Evolutionary conservation across 495 filamentous ascomycete genomes (phyloP), one percentile per base, ranked within the genome.

Genomic region (Pyrenula massariospora): DNA sequence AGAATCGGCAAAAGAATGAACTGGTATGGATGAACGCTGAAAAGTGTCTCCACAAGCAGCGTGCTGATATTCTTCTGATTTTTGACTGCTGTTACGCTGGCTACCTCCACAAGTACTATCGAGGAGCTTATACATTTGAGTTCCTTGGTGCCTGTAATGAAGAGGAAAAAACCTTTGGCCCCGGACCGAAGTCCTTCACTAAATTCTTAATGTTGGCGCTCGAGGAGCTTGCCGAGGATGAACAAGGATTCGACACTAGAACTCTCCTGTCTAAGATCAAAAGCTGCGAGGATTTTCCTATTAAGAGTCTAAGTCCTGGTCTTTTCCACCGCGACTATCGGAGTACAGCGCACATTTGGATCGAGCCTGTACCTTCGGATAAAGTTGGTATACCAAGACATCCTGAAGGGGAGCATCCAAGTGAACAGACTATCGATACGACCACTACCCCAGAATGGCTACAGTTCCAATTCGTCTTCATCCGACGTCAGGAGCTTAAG

Each of bases 11-110:
- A 15, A 15, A 42, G 50, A 24, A 52, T 52, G 22, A 24, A 19
- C n/a, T 52, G 10, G 50, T 52, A 21, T 52, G 50, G 50, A 52
- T 21, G 19, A 52, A 52, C 19, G 22, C 50, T 10, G 50, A 52
- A 52, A 52, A 8, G 22, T 10, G 8, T 20, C 22, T 52, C 19
- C 50, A 52, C 10, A 24, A 24, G 8, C 19, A 10, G 8, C 8
- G 8, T 10, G 50, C 50, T 20, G 50, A 52, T 24, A 24, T 52
- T 52, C 50, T 52, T 52, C 19, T 21, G 50, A 52, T 52, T 24
- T 52, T 52, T 52, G 50, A 52, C 19, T 52, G 50, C 50, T 52
- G 50, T 52, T 52, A 52, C 22, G 50, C 50, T 21, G 50, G 50
- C 10, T 20, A 52, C 20, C 50, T 52, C 31, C 31, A 42, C 31